Evolutionary conservation across 1,284 basidiomycete genomes (phyloP).

Genomic region (Cutaneotrichosporon spelunceum): DNA sequence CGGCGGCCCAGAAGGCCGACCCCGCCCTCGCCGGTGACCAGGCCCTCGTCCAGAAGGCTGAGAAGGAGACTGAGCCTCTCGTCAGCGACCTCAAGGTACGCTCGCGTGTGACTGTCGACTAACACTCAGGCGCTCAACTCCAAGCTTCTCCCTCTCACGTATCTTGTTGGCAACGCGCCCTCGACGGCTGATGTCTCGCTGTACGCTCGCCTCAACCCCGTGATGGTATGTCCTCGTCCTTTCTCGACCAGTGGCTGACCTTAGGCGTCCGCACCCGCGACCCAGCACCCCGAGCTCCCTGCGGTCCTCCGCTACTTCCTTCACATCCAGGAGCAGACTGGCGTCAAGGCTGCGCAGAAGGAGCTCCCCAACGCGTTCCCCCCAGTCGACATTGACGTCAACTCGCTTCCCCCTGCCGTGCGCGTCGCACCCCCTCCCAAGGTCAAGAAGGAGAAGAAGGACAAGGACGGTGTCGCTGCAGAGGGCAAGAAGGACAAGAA

Average conservation of each 20-base stretch:
- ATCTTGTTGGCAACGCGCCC: constrained; percentile 69
- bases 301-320: constrained; percentile 88
- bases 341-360: constrained; percentile 51
- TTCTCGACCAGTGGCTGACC: constrained; percentile 10
- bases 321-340: constrained; percentile 73
- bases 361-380: constrained; percentile 55
- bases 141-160: constrained; percentile 72
- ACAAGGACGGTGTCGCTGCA: constrained; percentile 41
- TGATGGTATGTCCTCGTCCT: constrained; percentile 59
- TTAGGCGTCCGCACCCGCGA: constrained; percentile 46
- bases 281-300: constrained; percentile 70
- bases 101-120: background rate
- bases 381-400: constrained; percentile 66
- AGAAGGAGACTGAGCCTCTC: constrained; percentile 36
- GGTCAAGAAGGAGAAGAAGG: constrained; percentile 64
- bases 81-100: constrained; percentile 45
- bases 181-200: constrained; percentile 83
- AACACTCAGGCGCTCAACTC: constrained; percentile 64
- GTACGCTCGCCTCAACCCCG: constrained; percentile 75
- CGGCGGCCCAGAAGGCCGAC: constrained; percentile 44
- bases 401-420: constrained; percentile 67
- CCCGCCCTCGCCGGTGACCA: constrained; percentile 45
- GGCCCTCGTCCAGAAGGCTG: constrained; percentile 37
- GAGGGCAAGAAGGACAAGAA: constrained; percentile 30
- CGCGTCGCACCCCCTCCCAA: constrained; percentile 67